A percentile compares a stretch with the other conserved stretches of the same genome.
These are phyloP conservation scores for Ensete ventricosum DNA, from an alignment of 176 grass and related monocot genomes.

Conservation along the genomic window DNA sequence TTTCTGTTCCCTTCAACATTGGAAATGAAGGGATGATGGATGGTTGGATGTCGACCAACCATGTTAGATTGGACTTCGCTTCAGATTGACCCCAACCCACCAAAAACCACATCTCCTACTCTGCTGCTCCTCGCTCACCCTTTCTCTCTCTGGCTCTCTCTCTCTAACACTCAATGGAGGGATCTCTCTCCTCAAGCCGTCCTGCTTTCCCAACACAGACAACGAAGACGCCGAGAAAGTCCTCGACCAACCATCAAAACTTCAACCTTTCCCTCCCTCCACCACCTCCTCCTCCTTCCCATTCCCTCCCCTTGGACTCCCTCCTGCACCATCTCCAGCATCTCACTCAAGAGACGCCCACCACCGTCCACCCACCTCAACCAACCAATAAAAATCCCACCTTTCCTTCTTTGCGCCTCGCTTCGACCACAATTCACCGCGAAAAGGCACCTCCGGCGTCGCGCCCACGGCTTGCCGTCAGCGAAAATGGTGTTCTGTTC, in stretches of 20 bases:
- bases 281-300: conserved; percentile 23
- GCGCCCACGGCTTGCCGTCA: conserved; percentile 14
- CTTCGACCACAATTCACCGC: conserved; percentile 18
- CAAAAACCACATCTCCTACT: neutral
- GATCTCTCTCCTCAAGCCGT: conserved; percentile 43
- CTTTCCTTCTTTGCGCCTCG: conserved; percentile 25
- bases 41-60: neutral
- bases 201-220: conserved; percentile 38
- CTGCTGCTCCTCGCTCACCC: neutral
- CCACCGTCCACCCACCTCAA: conserved; percentile 12
- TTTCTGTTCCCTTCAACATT: neutral
- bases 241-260: neutral
- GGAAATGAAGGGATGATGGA: too few relatives aligned
- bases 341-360: conserved; percentile 11
- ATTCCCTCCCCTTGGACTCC: conserved; percentile 60
- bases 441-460: conserved; percentile 17
- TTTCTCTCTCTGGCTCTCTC: neutral
- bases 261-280: conserved; percentile 26
- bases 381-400: conserved; percentile 16
- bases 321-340: conserved; percentile 59
- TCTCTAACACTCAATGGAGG: conserved; percentile 44
- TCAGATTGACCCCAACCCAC: neutral
- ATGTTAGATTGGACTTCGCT: neutral
- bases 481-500: conserved; percentile 24
- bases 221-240: neutral